Evolutionary conservation across 1,284 basidiomycete species (phyloP).

Genomic region (Apiotrichum sp.): DNA sequence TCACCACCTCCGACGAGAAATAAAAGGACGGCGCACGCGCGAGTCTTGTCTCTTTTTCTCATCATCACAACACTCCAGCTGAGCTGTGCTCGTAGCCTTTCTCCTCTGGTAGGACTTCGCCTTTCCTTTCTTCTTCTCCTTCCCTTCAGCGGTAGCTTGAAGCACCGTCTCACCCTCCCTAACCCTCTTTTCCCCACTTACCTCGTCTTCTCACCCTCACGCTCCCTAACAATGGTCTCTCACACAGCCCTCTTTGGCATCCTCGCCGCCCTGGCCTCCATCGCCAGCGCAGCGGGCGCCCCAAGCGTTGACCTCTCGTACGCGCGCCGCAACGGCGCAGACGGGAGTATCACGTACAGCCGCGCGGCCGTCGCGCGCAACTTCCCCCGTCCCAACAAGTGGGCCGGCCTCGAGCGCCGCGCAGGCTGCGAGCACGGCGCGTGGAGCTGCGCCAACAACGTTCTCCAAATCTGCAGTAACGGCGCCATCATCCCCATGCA

Average conservation of each 20-base stretch:
- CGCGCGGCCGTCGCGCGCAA: neutral
- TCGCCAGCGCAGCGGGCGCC: neutral
- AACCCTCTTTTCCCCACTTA: no score
- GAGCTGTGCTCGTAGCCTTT: no score
- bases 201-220: no score
- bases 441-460: neutral
- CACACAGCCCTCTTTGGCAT: neutral
- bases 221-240: neutral
- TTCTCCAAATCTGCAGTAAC: neutral
- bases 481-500: neutral
- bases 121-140: no score
- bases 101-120: no score
- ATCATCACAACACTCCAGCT: no score
- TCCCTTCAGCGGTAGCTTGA: no score
- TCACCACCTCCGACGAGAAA: no score
- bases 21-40: no score
- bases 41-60: no score
- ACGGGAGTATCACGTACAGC: neutral
- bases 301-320: neutral
- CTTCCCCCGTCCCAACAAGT: neutral
- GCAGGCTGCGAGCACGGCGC: neutral
- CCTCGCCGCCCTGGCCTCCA: neutral
- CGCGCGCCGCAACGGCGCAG: neutral
- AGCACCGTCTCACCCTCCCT: no score
- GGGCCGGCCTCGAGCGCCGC: neutral